Conservation (phyloP, 2,329 filamentous ascomycete species). For the Amauroascus niger region DNA sequence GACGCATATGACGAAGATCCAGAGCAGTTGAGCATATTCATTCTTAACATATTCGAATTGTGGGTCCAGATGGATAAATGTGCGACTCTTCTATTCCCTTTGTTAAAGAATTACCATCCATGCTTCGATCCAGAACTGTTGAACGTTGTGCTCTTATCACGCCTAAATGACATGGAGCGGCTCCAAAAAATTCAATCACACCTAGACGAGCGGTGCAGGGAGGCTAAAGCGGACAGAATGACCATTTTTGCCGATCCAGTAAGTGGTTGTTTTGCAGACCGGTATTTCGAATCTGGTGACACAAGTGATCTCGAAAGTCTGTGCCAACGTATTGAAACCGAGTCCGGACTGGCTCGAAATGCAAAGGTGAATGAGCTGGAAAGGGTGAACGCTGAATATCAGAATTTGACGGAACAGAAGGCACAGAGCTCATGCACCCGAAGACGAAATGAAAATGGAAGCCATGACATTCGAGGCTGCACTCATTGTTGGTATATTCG, state of each 20-base stretch:
- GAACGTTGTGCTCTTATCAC: conserved; percentile 46
- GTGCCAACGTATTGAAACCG: conserved; percentile 27
- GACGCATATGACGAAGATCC: conserved; percentile 25
- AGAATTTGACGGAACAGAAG: conserved; percentile 27
- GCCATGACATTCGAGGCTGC: conserved; percentile 27
- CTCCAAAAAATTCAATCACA: conserved; percentile 45
- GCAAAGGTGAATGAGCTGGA: not conserved
- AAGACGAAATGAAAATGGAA: conserved; percentile 20
- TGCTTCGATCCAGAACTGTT: conserved; percentile 43
- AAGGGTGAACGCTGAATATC: not conserved
- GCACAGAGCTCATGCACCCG: conserved; percentile 26
- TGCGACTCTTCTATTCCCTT: conserved; percentile 30
- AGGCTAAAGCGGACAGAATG: conserved; percentile 17
- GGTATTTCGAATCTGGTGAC: conserved; percentile 33
- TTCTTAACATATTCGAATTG: conserved; percentile 48
- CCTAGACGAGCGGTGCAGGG: conserved; percentile 32
- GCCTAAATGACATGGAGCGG: conserved; percentile 41
- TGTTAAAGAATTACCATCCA: conserved; percentile 45
- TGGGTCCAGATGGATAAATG: conserved; percentile 50
- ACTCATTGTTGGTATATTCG: conserved; percentile 35
- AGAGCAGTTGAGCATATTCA: conserved; percentile 44
- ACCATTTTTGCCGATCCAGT: conserved; percentile 43
- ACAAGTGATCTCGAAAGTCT: conserved; percentile 24
- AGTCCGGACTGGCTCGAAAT: not conserved
- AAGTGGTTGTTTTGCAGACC: conserved; percentile 38